Base-by-base conservation (phyloP, 2,329 filamentous ascomycete genomes). In the Pezicula rhizophila region DNA sequence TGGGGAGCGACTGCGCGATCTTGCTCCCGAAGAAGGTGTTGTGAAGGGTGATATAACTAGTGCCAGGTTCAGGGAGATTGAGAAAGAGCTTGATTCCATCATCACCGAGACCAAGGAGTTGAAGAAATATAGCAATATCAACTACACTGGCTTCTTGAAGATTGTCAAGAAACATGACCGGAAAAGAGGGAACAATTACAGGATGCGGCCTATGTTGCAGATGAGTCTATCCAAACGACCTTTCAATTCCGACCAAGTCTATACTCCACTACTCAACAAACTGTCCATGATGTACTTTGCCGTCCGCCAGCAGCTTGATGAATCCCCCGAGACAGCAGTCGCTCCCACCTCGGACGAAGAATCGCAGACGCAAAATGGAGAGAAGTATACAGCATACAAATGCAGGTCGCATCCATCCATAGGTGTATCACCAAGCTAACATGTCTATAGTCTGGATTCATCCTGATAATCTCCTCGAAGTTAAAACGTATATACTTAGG, bases 141-240 rank as follows among this genome's bases (percentile, higher is more conserved):
- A 99, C 72, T 99, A 96, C 69, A 96, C 93, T 5, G 93, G 90
- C 42, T 96, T 97, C 70, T 79, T 96, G 64, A 99, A 99, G 76
- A 95, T 95, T 42, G 90, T 90, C 49, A 99, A 99, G 82, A 99
- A 99, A 73, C 93, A 99, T 70, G 93, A 99, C 70, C 87, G 93
- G 57, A 95, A 92, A 72, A 80, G 92, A 57, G 91, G 91, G 48
- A 78, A 83, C 57, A 79, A 83, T 46, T 97, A 97, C 74, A 89
- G 85, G 66, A 87, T 97, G 58, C 83, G 89, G 20, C 91, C 93
- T 25, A 84, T 97, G 73, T 84, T 97, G 70, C 88, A 96, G 70
- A 85, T 96, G 60, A 87, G 88, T 60, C 72, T 99, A 61, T 82
- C 88, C n/a, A 82, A 89, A 56, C 77, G 91, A 52, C 90, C 92